These are phyloP conservation scores for Wallacemonas sp. DNA, from an alignment of 208 protist genomes.

Conservation along the genomic window DNA sequence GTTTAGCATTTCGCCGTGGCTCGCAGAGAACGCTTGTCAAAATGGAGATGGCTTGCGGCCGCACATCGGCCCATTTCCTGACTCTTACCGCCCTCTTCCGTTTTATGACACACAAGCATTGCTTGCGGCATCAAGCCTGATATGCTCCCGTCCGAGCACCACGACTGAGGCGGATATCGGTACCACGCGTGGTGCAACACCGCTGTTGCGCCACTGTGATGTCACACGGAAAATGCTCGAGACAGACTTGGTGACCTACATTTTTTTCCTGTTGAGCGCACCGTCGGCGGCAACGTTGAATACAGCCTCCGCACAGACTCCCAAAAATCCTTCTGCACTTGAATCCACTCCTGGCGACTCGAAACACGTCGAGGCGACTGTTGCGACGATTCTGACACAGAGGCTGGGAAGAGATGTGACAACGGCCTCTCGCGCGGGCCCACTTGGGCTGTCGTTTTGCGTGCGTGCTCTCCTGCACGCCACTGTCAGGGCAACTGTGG, in stretches of 20 bases:
- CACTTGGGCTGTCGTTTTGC: not conserved
- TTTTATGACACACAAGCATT: constrained; percentile 4
- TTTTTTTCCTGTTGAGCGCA: not conserved
- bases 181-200: no score
- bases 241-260: not conserved
- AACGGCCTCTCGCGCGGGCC: not conserved
- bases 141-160: constrained; percentile 2
- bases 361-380: not conserved
- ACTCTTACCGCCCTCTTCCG: constrained; percentile 11
- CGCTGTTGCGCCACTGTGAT: not conserved
- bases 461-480: not conserved
- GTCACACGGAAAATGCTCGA: not conserved
- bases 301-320: not conserved
- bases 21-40: not conserved
- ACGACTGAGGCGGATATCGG: no score
- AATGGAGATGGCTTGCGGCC: constrained; percentile 5
- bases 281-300: not conserved
- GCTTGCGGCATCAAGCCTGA: not conserved
- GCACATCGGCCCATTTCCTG: constrained; percentile 9
- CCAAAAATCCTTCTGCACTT: not conserved
- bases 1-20: not conserved
- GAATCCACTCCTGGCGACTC: not conserved
- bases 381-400: not conserved
- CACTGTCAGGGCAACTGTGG: not conserved
- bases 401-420: not conserved